phyloP scores from a whole-genome alignment of 1,284 basidiomycete species.

The Coniophora puteana region DNA sequence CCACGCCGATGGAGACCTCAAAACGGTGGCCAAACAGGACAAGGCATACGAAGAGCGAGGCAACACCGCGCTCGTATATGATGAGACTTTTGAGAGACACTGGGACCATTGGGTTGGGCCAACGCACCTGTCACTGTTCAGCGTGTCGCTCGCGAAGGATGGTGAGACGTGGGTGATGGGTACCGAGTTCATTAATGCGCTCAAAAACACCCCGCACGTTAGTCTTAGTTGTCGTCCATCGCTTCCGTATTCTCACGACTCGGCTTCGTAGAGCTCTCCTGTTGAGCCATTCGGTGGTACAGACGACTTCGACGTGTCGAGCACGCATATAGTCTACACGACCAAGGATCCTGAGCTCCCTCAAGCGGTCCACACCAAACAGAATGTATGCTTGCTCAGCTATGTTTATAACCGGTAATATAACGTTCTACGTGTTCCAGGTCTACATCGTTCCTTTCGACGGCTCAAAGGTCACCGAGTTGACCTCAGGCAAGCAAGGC shows the following conservation, averaged over 20 bases:
- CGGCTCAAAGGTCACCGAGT: slow-evolving; percentile 45
- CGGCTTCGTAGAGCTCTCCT: slow-evolving; percentile 50
- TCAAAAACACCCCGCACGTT: slow-evolving; percentile 68
- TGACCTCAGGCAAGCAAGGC: slow-evolving; percentile 83
- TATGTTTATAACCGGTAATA: slow-evolving; percentile 2
- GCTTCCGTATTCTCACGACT: slow-evolving; percentile 4
- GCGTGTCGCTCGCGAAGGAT: slow-evolving; percentile 48
- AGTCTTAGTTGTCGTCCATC: slow-evolving; percentile 19
- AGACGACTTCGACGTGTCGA: slow-evolving; percentile 75
- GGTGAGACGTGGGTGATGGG: slow-evolving; percentile 53
- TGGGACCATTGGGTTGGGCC: slow-evolving; percentile 88
- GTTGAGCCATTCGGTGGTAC: slow-evolving; percentile 81
- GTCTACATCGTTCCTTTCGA: slow-evolving; percentile 61
- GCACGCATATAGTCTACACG: slow-evolving; percentile 72
- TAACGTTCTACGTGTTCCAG: slow-evolving; percentile 31
- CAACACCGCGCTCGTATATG: slow-evolving; percentile 74
- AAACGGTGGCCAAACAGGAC: slow-evolving; percentile 63
- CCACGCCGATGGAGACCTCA: slow-evolving; percentile 69
- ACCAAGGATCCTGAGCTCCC: slow-evolving; percentile 77
- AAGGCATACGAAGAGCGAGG: slow-evolving; percentile 70
- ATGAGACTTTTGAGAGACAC: slow-evolving; percentile 73
- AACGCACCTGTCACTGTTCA: slow-evolving; percentile 70
- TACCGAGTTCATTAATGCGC: slow-evolving; percentile 51
- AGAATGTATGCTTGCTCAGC: slow-evolving; percentile 47
- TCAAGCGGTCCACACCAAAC: slow-evolving; percentile 75